A percentile compares a stretch with the other conserved stretches of the same genome.
Conservation (phyloP, 2,329 filamentous ascomycete species). For the Trichoderma sp. region DNA sequence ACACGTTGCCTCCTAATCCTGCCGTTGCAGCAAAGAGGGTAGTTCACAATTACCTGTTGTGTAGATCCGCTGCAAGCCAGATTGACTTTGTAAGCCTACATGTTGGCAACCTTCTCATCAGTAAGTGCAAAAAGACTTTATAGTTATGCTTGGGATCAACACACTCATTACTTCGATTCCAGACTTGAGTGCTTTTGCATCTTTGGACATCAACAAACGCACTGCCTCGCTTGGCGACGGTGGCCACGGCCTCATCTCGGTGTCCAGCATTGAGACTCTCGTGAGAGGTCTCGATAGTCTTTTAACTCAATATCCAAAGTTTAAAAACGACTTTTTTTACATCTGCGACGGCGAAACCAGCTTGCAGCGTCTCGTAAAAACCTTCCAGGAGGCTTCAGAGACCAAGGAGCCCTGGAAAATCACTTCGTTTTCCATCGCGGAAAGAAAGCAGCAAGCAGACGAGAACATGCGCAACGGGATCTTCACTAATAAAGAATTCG, state of each 20-base stretch:
- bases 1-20: constrained; percentile 6
- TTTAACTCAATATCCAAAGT: background rate
- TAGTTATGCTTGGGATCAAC: too few relatives aligned
- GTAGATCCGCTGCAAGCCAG: background rate
- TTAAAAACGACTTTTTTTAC: constrained; percentile 17
- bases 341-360: constrained; percentile 19
- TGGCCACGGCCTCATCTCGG: constrained; percentile 5
- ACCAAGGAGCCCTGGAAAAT: constrained; percentile 3
- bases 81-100: constrained; percentile 14
- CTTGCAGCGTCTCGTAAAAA: constrained; percentile 10
- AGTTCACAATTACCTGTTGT: constrained; percentile 2
- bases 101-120: constrained; percentile 6
- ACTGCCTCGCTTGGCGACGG: constrained; percentile 10
- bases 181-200: background rate
- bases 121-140: too few relatives aligned
- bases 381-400: constrained; percentile 12
- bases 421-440: background rate
- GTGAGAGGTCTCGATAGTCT: background rate
- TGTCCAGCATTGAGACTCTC: constrained; percentile 11
- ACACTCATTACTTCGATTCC: background rate
- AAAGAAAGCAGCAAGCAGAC: constrained; percentile 1
- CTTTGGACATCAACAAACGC: constrained; percentile 5
- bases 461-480: constrained; percentile 16
- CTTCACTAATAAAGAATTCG: background rate
- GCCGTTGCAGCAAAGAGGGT: constrained; percentile 7